phyloP scores from a whole-genome alignment of 1,284 basidiomycete species.

The Coniophora puteana region DNA sequence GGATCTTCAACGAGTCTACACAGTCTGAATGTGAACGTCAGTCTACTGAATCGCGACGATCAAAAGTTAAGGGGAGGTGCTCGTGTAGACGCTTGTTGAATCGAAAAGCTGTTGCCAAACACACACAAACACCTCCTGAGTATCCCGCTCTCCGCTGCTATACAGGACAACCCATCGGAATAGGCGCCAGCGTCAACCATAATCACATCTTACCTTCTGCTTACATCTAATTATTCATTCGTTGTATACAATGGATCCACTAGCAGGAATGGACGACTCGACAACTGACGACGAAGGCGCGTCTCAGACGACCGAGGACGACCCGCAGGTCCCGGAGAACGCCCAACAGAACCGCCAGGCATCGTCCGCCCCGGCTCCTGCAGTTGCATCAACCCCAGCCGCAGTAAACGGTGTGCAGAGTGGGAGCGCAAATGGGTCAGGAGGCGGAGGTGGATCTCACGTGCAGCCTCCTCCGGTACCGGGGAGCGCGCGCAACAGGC shows the following conservation, averaged over 20 bases:
- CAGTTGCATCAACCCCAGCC: conserved; percentile 24
- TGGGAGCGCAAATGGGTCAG: conserved; percentile 4
- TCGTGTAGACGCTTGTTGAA: conserved; percentile 8
- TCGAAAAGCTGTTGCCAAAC: conserved; percentile 1
- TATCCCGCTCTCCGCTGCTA: not conserved
- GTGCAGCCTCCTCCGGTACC: conserved; percentile 20
- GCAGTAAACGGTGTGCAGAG: too few relatives aligned
- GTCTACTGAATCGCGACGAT: not conserved
- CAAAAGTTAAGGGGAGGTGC: not conserved
- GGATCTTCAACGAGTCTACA: not conserved
- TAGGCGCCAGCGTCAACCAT: not conserved
- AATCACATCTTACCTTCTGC: not conserved
- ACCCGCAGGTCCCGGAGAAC: conserved; percentile 68
- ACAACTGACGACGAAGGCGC: conserved; percentile 75
- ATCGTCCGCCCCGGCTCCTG: conserved; percentile 31
- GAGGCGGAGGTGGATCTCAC: too few relatives aligned
- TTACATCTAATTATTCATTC: not conserved
- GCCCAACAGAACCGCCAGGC: conserved; percentile 33
- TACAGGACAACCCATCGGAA: not conserved
- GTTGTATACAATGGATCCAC: conserved; percentile 22
- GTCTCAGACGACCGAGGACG: conserved; percentile 81
- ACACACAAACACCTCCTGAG: not conserved
- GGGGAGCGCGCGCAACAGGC: conserved; percentile 45
- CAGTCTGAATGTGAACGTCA: conserved; percentile 1
- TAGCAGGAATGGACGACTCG: conserved; percentile 56